Percentiles rank a stretch among this genome's conserved stretches.
phyloP scores from a whole-genome alignment of 148 eudicot species.

The Gaultheria prostrata region DNA sequence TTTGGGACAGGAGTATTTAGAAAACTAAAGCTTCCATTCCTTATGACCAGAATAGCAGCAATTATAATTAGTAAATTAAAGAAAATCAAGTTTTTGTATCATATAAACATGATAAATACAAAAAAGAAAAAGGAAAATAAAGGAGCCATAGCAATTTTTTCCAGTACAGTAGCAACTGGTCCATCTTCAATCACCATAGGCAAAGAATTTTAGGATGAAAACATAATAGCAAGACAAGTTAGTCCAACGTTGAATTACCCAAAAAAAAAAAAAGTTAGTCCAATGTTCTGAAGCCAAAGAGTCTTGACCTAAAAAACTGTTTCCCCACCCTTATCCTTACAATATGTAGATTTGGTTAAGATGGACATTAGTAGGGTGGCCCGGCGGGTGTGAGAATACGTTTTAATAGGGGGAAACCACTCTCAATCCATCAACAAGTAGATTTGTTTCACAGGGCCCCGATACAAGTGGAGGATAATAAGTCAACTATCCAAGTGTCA shows the following conservation, averaged over 20 bases:
- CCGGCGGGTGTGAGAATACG: not conserved
- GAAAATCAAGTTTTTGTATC: not conserved
- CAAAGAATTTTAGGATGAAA: no score
- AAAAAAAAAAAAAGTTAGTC: no score
- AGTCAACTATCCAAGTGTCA: not conserved
- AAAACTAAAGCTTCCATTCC: not conserved
- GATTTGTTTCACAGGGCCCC: not conserved
- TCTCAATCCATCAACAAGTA: not conserved
- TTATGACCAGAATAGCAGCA: not conserved
- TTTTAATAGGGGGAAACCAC: not conserved
- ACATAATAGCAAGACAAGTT: not conserved
- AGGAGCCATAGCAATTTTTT: not conserved
- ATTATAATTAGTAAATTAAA: not conserved
- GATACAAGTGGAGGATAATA: not conserved
- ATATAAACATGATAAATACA: not conserved
- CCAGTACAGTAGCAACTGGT: not conserved
- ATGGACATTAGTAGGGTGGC: not conserved
- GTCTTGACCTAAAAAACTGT: not conserved
- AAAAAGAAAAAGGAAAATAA: not conserved
- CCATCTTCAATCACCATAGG: slow-evolving; percentile 3
- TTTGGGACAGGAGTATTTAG: not conserved
- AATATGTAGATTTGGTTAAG: not conserved
- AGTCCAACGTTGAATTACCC: no score
- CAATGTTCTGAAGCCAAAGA: not conserved
- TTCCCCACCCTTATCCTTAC: not conserved